Conservation (phyloP, 1,284 basidiomycete genomes). For the Cronartium quercuum region DNA sequence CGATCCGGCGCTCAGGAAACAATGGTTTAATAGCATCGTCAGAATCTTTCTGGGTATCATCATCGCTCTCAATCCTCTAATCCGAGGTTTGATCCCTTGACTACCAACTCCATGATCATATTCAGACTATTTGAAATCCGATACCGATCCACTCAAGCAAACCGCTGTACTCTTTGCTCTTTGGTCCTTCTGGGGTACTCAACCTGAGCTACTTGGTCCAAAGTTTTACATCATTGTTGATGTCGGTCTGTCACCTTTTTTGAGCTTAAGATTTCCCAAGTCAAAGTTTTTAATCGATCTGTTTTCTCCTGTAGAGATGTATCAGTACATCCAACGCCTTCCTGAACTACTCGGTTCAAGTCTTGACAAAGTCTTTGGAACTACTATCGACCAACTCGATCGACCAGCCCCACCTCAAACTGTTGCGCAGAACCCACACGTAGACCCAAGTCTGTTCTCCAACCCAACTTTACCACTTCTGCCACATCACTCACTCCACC, state of each 20-base stretch:
- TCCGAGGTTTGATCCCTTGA: background rate
- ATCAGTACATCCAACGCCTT: background rate
- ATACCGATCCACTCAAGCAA: background rate
- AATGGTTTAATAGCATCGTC: constrained; percentile 16
- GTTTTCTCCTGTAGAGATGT: background rate
- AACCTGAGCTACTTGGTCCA: constrained; percentile 1
- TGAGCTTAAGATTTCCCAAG: background rate
- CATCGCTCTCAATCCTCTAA: background rate
- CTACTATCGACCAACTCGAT: background rate
- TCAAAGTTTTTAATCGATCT: background rate
- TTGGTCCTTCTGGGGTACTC: constrained; percentile 24
- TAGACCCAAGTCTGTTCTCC: constrained; percentile 24
- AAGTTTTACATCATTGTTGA: constrained; percentile 8
- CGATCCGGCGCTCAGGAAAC: constrained; percentile 14
- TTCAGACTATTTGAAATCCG: background rate
- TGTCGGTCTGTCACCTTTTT: background rate
- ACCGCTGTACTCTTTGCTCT: constrained; percentile 9
- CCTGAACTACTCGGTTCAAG: background rate
- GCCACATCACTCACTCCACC: constrained; percentile 5
- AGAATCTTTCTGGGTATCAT: constrained; percentile 5
- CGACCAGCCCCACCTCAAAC: background rate
- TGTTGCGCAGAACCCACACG: constrained; percentile 8
- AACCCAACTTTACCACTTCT: background rate
- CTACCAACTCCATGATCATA: background rate
- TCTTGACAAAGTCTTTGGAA: background rate